phyloP scores from a whole-genome alignment of 495 filamentous ascomycete species.

The Cudoniella acicularis region DNA sequence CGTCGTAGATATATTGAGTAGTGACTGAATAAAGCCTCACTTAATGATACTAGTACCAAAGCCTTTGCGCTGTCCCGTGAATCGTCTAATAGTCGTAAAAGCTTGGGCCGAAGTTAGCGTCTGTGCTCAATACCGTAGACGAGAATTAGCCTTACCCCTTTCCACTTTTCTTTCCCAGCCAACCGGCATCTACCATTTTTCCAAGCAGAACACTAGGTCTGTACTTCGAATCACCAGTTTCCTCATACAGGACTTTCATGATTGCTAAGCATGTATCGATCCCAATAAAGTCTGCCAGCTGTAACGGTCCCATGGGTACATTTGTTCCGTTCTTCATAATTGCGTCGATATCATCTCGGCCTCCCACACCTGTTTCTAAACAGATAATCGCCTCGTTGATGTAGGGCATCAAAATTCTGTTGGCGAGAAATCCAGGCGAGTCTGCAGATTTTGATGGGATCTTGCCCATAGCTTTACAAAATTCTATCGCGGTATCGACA shows the following conservation, averaged over 20 bases:
- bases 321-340: slow-evolving; percentile 99
- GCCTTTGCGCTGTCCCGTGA: neutral
- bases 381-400: slow-evolving; percentile 99
- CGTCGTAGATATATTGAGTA: too few relatives aligned
- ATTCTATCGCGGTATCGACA: slow-evolving; percentile 75
- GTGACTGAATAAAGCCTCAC: too few relatives aligned
- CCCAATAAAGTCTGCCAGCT: slow-evolving; percentile 95
- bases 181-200: slow-evolving; percentile 98
- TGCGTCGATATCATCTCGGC: slow-evolving; percentile 83
- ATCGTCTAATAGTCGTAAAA: slow-evolving; percentile 28
- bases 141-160: slow-evolving; percentile 65
- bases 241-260: slow-evolving; percentile 90
- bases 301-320: slow-evolving; percentile 95
- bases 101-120: slow-evolving; percentile 11
- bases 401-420: slow-evolving; percentile 97
- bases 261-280: slow-evolving; percentile 95
- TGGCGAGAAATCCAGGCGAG: slow-evolving; percentile 91
- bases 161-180: slow-evolving; percentile 95
- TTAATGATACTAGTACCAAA: too few relatives aligned
- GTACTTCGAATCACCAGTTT: slow-evolving; percentile 95
- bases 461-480: slow-evolving; percentile 92
- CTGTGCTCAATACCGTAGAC: neutral
- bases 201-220: slow-evolving; percentile 77
- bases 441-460: slow-evolving; percentile 82
- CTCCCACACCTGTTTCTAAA: slow-evolving; percentile 87